Base-by-base conservation (phyloP, 2,329 filamentous ascomycete genomes). In the Phialocephala subalpina region DNA sequence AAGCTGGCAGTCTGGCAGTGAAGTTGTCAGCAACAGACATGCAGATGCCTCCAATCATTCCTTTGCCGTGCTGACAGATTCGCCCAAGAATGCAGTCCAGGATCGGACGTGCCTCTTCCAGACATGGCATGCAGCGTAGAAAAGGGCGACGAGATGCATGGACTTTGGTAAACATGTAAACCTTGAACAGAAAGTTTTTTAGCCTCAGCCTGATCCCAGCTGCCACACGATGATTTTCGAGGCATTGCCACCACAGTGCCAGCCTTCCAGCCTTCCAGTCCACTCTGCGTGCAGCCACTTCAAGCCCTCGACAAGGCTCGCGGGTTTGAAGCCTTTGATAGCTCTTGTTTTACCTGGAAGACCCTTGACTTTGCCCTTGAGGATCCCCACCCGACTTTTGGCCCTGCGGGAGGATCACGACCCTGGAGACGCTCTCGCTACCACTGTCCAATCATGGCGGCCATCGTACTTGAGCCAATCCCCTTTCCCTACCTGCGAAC, bases 391-490 rank as follows among this genome's bases (percentile, higher is more conserved):
- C n/a, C n/a, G n/a, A n/a, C 3, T n/a, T 22, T 49, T 1, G 7
- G n/a, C 7, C 18, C 11, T 14, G 27, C 49, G 25, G 49, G 49
- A 53, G 49, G 49, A 53, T 53, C 49, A 53, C 18, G 49, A 29
- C 49, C 49, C 25, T 20, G 12, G 11, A 29, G 9, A 18, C 12
- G 12, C 7, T 18, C 25, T 53, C 49, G 49, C 49, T 53, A 53
- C 49, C 49, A 53, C 4, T 18, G n/a, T 33, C 49, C 49, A 53
- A 53, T 53, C 22, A 53, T 11, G 3, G 16, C 14, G 1, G 25
- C 16, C 49, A 53, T 53, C 49, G 49, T 33, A 53, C 49, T 53
- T 29, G 11, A 53, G 25, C 49, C 49, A 53, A 53, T 53, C 49
- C 45, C 45, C 22, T 49, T 25, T 18, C 18, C 8, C 18, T 20